A percentile compares a stretch with the other conserved stretches of the same genome.
These are phyloP conservation scores for Aureobasidium leucospermi DNA, from an alignment of 2,329 filamentous ascomycete species.

Conservation along the genomic window DNA sequence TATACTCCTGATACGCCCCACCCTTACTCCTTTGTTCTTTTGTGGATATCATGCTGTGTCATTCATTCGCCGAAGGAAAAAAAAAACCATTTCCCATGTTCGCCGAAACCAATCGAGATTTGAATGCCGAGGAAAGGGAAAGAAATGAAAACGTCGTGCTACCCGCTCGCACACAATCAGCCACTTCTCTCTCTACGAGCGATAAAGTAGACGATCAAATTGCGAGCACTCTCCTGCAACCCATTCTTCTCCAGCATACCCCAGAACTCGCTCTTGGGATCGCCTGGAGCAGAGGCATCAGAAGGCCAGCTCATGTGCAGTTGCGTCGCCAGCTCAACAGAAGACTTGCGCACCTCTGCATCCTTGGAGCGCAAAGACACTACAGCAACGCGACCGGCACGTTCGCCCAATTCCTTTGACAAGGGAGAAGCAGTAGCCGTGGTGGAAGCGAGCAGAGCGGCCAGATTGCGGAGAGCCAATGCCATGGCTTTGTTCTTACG, in stretches of 20 bases:
- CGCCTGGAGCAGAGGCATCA: conserved; percentile 26
- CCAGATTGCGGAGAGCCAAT: conserved; percentile 59
- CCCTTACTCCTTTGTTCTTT: neutral
- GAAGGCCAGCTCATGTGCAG: conserved; percentile 51
- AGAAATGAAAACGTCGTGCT: neutral
- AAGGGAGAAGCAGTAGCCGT: conserved; percentile 18
- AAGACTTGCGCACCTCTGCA: conserved; percentile 51
- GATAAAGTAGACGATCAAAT: conserved; percentile 70
- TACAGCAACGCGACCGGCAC: conserved; percentile 21
- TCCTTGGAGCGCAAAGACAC: conserved; percentile 23
- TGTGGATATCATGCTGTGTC: conserved; percentile 6
- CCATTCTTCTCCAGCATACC: conserved; percentile 48
- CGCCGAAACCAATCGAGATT: too few relatives aligned
- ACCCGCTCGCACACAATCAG: neutral
- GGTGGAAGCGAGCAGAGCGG: conserved; percentile 47
- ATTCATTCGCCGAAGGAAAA: neutral
- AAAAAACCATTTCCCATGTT: neutral
- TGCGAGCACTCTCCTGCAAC: conserved; percentile 65
- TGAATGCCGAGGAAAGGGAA: neutral
- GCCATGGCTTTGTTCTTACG: conserved; percentile 18
- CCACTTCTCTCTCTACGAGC: conserved; percentile 57
- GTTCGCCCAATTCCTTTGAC: conserved; percentile 1
- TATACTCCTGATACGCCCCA: neutral
- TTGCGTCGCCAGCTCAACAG: conserved; percentile 71
- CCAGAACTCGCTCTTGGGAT: conserved; percentile 54